Percentiles rank a stretch among this genome's conserved stretches.
phyloP scores from a whole-genome alignment of 768 basidiomycete genomes.

The Suillus plorans region DNA sequence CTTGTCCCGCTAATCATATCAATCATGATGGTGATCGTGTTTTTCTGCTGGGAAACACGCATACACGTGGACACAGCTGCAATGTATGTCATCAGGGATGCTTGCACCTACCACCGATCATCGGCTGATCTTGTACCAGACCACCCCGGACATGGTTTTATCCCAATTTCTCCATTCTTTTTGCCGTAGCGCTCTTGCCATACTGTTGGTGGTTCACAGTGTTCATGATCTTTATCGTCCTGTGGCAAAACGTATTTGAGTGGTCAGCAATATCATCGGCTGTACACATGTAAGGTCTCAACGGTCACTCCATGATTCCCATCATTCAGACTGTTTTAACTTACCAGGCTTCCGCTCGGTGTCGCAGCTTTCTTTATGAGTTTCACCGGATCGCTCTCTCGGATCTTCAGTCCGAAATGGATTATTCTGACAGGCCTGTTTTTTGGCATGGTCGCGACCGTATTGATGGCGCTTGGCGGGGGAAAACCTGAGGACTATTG shows the following conservation, averaged over 20 bases:
- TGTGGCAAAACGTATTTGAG: conserved; percentile 42
- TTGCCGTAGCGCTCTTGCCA: conserved; percentile 36
- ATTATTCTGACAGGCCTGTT: conserved; percentile 43
- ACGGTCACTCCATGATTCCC: conserved; percentile 5
- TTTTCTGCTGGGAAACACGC: conserved; percentile 51
- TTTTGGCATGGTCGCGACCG: conserved; percentile 37
- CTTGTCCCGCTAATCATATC: conserved; percentile 48
- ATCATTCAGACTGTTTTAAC: neutral
- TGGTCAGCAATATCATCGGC: conserved; percentile 42
- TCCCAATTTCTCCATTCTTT: conserved; percentile 40
- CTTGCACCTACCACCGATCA: neutral
- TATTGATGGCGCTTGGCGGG: conserved; percentile 43
- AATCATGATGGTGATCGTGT: conserved; percentile 36
- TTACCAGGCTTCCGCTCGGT: conserved; percentile 42
- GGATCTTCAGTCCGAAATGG: conserved; percentile 40
- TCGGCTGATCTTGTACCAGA: conserved; percentile 17
- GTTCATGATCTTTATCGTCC: conserved; percentile 33
- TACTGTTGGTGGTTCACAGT: conserved; percentile 43
- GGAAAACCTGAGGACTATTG: conserved; percentile 44
- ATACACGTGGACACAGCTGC: conserved; percentile 42
- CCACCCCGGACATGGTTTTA: conserved; percentile 45
- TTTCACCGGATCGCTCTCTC: conserved; percentile 41
- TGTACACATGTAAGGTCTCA: conserved; percentile 35
- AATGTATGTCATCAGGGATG: conserved; percentile 31
- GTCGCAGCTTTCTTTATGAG: conserved; percentile 35